Percentiles rank a stretch among this genome's conserved stretches.
Conservation (phyloP, 2,329 filamentous ascomycete species). For the Falciphora oryzae region DNA sequence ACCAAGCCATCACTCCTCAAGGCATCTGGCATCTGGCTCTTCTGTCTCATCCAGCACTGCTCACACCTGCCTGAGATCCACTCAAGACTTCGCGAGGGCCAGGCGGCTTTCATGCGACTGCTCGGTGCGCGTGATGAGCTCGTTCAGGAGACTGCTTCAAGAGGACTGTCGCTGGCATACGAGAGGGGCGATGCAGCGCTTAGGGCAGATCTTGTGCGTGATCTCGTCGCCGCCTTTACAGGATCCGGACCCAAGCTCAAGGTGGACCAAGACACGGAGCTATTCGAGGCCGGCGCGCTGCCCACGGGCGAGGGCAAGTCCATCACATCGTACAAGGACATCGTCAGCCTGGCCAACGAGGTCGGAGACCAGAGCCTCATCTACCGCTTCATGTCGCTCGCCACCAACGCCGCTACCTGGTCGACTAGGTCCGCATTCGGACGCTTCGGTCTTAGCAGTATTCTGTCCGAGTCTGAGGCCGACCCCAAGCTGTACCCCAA, state of each 20-base stretch:
- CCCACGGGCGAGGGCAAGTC: slow-evolving; percentile 86
- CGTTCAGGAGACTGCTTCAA: slow-evolving; percentile 90
- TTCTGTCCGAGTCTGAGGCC: slow-evolving; percentile 79
- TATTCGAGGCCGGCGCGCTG: slow-evolving; percentile 86
- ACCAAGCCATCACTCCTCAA: slow-evolving; percentile 88
- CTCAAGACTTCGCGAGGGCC: slow-evolving; percentile 66
- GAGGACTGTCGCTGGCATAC: slow-evolving; percentile 87
- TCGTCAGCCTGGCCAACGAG: slow-evolving; percentile 90
- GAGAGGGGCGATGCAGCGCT: slow-evolving; percentile 80
- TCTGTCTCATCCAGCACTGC: slow-evolving; percentile 86
- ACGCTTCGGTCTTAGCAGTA: slow-evolving; percentile 84
- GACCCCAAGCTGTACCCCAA: slow-evolving; percentile 96
- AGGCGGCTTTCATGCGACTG: slow-evolving; percentile 81
- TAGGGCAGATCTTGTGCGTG: slow-evolving; percentile 76
- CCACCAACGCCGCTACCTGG: slow-evolving; percentile 94
- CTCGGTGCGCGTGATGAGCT: slow-evolving; percentile 86
- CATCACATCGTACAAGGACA: slow-evolving; percentile 95
- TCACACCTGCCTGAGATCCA: slow-evolving; percentile 73
- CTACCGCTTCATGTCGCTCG: slow-evolving; percentile 97
- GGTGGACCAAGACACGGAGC: slow-evolving; percentile 83
- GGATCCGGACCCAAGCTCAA: slow-evolving; percentile 69
- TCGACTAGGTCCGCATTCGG: slow-evolving; percentile 95
- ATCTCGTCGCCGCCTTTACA: slow-evolving; percentile 85
- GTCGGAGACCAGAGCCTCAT: slow-evolving; percentile 94
- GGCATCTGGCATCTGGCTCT: slow-evolving; percentile 90